phyloP scores from a whole-genome alignment of 176 grass and related monocot species.

The Chrysopogon serrulatus region DNA sequence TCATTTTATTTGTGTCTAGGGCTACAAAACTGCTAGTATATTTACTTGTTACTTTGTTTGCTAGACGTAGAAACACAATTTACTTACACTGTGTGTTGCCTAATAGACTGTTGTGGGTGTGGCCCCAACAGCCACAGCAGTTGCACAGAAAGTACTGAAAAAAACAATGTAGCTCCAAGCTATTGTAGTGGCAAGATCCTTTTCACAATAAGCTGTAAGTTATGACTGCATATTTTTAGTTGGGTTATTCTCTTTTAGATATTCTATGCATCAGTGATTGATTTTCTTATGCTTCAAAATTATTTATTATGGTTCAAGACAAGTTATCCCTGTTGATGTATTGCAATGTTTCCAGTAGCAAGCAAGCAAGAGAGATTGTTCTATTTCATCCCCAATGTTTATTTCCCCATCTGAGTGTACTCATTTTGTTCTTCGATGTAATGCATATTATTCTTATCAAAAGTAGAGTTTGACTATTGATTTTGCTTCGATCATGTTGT shows the following conservation, averaged over 20 bases:
- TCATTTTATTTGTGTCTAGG: not conserved
- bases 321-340: not conserved
- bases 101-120: not conserved
- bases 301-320: not conserved
- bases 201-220: not conserved
- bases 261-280: not conserved
- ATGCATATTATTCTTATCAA: not conserved
- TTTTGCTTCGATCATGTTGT: not conserved
- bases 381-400: not conserved
- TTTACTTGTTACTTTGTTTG: constrained; percentile 1
- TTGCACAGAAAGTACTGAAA: not conserved
- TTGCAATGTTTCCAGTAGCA: not conserved
- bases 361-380: not conserved
- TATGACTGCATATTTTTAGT: not conserved
- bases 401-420: not conserved
- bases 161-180: not conserved
- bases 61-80: not conserved
- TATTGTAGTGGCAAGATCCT: not conserved
- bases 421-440: not conserved
- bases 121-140: not conserved
- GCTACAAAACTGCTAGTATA: not conserved
- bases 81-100: not conserved
- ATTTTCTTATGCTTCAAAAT: not conserved
- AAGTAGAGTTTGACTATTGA: not conserved
- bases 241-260: not conserved